A percentile compares a stretch with the other conserved stretches of the same genome.
phyloP scores from a whole-genome alignment of 1,139 yeast species.

The Scheffersomyces illinoinensis region DNA sequence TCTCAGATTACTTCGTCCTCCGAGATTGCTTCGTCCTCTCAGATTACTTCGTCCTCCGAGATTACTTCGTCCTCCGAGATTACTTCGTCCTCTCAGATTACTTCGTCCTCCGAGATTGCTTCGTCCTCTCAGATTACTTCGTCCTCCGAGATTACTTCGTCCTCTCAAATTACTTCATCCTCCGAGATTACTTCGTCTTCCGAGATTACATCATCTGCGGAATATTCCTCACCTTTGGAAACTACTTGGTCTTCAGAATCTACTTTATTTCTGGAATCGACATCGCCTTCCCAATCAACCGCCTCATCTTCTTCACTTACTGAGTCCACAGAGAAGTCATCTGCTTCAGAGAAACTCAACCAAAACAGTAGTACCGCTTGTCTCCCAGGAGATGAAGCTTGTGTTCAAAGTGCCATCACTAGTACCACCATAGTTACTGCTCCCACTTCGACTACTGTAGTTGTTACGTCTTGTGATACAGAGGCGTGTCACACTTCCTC shows the following conservation, averaged over 20 bases:
- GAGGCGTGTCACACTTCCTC: slow-evolving; percentile 4
- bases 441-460: slow-evolving; percentile 3
- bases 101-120: neutral
- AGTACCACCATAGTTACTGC: neutral
- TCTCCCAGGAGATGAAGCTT: neutral
- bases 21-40: no score
- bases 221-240: slow-evolving; percentile 2
- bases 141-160: no score
- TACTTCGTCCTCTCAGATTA: neutral
- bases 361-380: slow-evolving; percentile 3
- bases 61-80: no score
- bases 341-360: slow-evolving; percentile 7
- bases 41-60: no score
- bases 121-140: no score
- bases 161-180: no score
- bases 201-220: no score
- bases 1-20: no score
- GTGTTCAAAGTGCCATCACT: neutral
- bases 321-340: slow-evolving; percentile 8
- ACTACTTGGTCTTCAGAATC: neutral
- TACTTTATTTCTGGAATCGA: neutral
- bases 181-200: no score
- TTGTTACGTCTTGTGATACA: slow-evolving; percentile 5
- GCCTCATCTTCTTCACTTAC: slow-evolving; percentile 8
- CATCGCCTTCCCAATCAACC: slow-evolving; percentile 5